phyloP scores from a whole-genome alignment of 495 filamentous ascomycete species.

The Trichoderma orchidacearum region DNA sequence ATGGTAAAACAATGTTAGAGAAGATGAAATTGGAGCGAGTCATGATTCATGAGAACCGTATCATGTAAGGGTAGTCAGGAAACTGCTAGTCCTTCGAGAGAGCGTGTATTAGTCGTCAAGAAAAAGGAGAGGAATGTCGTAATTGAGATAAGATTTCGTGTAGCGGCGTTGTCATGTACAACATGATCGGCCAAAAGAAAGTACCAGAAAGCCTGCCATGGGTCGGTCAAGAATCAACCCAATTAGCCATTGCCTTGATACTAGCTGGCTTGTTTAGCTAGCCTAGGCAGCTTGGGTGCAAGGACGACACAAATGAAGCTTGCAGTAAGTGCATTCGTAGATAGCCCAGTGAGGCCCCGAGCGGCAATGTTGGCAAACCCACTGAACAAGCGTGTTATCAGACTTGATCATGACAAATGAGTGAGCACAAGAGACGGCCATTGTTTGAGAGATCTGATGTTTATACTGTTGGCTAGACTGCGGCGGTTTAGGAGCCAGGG shows the following conservation, averaged over 20 bases:
- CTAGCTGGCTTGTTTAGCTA: not conserved
- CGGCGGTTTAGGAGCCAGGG: not conserved
- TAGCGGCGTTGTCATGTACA: not conserved
- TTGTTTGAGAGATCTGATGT: not conserved
- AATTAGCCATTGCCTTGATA: not conserved
- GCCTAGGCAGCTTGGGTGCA: conserved; percentile 46
- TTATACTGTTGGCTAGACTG: not conserved
- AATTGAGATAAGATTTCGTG: not conserved
- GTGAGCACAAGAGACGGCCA: conserved; percentile 51
- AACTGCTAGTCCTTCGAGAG: not conserved
- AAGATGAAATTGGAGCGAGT: no score
- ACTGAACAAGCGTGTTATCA: conserved; percentile 59
- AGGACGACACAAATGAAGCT: conserved; percentile 56
- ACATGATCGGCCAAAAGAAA: not conserved
- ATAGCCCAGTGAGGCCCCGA: conserved; percentile 73
- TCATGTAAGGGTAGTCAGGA: not conserved
- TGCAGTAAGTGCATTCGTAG: conserved; percentile 67
- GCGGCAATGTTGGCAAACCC: conserved; percentile 66
- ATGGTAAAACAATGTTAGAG: not conserved
- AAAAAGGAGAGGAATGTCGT: not conserved
- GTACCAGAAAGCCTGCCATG: not conserved
- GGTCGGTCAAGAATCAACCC: not conserved
- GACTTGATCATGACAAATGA: conserved; percentile 66
- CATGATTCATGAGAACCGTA: not conserved
- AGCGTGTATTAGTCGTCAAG: not conserved